Percentiles rank a stretch among this genome's conserved stretches.
Conservation (phyloP, 352 stramenopile species). For the Blastocystis sp. region DNA sequence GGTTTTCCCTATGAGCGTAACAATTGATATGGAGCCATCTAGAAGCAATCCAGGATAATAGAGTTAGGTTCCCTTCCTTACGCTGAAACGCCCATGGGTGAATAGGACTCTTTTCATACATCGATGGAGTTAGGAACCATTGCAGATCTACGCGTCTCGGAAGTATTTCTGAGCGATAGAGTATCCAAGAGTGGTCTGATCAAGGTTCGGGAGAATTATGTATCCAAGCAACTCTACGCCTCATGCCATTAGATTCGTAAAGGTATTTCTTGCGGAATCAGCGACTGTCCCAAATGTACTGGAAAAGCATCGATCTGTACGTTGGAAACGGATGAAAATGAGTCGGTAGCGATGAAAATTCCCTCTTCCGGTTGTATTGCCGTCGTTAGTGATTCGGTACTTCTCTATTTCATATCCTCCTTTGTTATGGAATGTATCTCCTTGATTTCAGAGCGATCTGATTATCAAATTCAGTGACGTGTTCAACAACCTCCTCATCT, state of each 20-base stretch:
- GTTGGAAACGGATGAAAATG: neutral
- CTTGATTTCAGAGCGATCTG: neutral
- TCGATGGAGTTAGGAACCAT: neutral
- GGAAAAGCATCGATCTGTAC: neutral
- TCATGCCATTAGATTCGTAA: neutral
- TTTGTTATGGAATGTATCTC: neutral
- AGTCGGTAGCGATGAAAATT: neutral
- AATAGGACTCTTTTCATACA: too few relatives aligned
- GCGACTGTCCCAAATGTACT: constrained; percentile 13
- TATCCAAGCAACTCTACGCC: neutral
- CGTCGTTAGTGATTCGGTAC: neutral
- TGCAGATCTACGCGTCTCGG: neutral
- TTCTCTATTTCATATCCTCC: constrained; percentile 35
- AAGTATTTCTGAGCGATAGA: neutral
- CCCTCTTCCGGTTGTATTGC: neutral
- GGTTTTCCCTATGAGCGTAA: too few relatives aligned
- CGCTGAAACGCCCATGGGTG: neutral
- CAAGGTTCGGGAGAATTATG: neutral
- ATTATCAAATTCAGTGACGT: neutral
- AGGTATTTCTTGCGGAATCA: neutral
- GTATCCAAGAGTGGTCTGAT: neutral
- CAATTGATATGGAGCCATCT: neutral
- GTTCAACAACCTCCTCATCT: constrained; percentile 31
- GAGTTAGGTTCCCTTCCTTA: neutral
- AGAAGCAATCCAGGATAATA: too few relatives aligned